Evolutionary conservation across 768 basidiomycete species (phyloP).

Genomic region (Stropharia rugosoannulata): DNA sequence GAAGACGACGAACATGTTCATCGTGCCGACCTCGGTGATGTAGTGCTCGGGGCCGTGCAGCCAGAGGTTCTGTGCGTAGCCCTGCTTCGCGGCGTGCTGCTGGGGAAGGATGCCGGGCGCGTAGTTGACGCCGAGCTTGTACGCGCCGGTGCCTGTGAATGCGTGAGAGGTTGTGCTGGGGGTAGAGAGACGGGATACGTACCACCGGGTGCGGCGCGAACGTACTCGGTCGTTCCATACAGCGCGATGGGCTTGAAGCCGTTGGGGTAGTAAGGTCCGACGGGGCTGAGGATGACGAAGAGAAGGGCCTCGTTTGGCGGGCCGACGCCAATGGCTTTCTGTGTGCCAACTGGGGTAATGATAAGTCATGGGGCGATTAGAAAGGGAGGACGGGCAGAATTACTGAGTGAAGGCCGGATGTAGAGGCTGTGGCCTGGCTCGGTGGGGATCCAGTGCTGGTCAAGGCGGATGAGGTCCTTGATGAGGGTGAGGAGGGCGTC

Average conservation of each 20-base stretch:
- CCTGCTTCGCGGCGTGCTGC: conserved; percentile 67
- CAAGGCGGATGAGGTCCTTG: conserved; percentile 80
- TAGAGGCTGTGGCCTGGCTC: conserved; percentile 90
- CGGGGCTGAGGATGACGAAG: conserved; percentile 82
- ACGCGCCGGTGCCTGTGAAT: conserved; percentile 73
- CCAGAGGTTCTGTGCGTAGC: conserved; percentile 92
- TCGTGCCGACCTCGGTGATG: conserved; percentile 79
- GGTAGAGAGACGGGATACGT: conserved; percentile 14
- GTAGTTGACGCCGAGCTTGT: conserved; percentile 87
- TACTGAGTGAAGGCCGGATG: conserved; percentile 79
- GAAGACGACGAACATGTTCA: conserved; percentile 90
- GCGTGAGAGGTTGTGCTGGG: not conserved
- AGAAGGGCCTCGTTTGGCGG: conserved; percentile 81
- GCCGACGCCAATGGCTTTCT: conserved; percentile 65
- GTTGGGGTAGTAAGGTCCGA: conserved; percentile 82
- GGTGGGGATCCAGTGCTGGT: conserved; percentile 89
- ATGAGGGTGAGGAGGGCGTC: conserved; percentile 75
- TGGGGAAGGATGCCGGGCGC: conserved; percentile 88
- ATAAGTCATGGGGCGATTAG: not conserved
- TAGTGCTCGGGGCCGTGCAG: conserved; percentile 69
- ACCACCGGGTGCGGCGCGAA: conserved; percentile 88
- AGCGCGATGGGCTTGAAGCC: conserved; percentile 93
- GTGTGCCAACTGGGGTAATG: conserved; percentile 66
- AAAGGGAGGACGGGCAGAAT: conserved; percentile 10
- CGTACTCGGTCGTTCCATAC: conserved; percentile 79